Percentiles rank a stretch among this genome's conserved stretches.
These are phyloP conservation scores for Geoglossum cookeanum DNA, from an alignment of 2,329 filamentous ascomycete genomes.

Conservation along the genomic window DNA sequence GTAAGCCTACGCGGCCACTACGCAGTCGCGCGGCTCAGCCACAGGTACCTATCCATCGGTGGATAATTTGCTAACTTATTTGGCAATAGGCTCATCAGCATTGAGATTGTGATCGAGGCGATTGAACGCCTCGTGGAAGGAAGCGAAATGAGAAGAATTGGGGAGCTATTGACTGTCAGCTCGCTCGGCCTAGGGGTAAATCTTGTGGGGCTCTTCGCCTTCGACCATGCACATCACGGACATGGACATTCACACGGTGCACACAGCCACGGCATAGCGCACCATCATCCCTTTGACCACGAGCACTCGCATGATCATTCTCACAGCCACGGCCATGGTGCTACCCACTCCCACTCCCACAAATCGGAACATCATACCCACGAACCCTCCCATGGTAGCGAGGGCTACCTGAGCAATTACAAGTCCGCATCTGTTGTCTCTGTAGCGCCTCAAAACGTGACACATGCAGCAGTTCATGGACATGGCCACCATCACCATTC, in stretches of 20 bases:
- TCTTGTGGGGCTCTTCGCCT: conserved; percentile 75
- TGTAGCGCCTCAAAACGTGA: conserved; percentile 7
- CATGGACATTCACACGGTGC: conserved; percentile 32
- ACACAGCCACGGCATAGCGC: conserved; percentile 35
- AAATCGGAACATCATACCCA: conserved; percentile 14
- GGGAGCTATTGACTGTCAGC: conserved; percentile 78
- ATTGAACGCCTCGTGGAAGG: conserved; percentile 74
- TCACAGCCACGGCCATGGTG: conserved; percentile 16
- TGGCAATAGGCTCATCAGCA: conserved; percentile 56
- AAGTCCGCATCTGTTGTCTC: conserved; percentile 20
- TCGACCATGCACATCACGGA: conserved; percentile 38
- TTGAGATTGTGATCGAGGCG: conserved; percentile 92
- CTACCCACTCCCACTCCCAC: conserved; percentile 13
- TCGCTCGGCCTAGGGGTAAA: conserved; percentile 75
- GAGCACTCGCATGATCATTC: conserved; percentile 21
- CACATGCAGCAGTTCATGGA: conserved; percentile 13
- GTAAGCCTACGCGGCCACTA: conserved; percentile 27
- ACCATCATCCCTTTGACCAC: conserved; percentile 28
- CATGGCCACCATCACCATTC: conserved; percentile 40
- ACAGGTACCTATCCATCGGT: not conserved
- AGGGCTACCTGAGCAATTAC: conserved; percentile 18
- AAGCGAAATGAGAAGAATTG: conserved; percentile 62
- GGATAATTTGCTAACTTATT: conserved; percentile 8
- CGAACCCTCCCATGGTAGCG: conserved; percentile 9
- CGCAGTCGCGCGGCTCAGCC: not conserved